Evolutionary conservation across 768 basidiomycete species (phyloP), one percentile per base, ranked within the genome.

Genomic region (Phanerochaete sordida): DNA sequence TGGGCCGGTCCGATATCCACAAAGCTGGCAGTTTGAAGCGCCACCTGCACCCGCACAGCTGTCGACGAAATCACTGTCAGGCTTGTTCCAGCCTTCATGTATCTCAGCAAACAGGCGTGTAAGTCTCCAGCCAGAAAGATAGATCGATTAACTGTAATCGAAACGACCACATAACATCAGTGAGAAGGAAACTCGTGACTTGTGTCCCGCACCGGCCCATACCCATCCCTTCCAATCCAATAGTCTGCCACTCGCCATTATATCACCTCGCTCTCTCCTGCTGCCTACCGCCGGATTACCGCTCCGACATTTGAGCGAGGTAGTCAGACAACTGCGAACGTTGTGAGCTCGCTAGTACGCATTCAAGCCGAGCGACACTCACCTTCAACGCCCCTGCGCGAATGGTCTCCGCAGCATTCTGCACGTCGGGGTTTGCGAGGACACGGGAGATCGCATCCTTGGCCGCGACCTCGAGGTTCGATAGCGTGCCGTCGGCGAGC

Each of bases 401-500:
- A 53, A 96, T 84, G 58, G 78, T 90, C 66, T 94, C 92, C 1
- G 84, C 88, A 16, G 88, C 79, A 65, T 88, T 91, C 77, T 94
- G 93, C 28, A 95, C 91, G 65, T 96, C 93, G 0, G 91, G 90
- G 66, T 93, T 93, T 1, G 89, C 78, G 68, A 97, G 75, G 26
- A 95, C 83, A 64, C 84, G 81, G 12, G 84, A 72, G 43, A 94
- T 78, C 0, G 86, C 86, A 61, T 96, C 94, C 70, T 84, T 84
- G 39, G 93, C 93, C 3, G 86, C 87, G 26, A 68, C 60, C 69
- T 87, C 85, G 16, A 85, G 60, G 47, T 70, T 82, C 3, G 89
- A 84, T 35, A 86, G 72, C 52, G 60, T 77, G 59, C 76, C 77
- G 54, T 81, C 81, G 51, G 77, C 76, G 46, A 80, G 68, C 59